phyloP scores from a whole-genome alignment of 176 grass and related monocot species.

The Chrysopogon serrulatus region DNA sequence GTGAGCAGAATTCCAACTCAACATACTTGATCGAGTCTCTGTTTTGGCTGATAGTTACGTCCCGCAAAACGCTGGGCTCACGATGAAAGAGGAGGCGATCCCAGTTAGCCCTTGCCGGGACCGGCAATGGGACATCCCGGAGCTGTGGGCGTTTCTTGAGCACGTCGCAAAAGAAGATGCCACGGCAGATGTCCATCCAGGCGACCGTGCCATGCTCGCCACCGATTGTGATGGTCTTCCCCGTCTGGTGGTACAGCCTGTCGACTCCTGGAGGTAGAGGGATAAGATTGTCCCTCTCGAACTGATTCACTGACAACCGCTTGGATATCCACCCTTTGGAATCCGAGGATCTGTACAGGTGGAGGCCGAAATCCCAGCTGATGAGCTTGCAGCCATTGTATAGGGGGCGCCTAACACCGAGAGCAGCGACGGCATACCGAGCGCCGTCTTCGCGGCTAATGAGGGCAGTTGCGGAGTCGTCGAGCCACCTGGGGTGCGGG shows the following conservation, averaged over 20 bases:
- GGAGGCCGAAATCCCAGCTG: background rate
- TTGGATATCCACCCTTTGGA: background rate
- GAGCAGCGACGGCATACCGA: background rate
- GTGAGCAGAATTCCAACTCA: background rate
- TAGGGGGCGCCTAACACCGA: background rate
- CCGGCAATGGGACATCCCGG: background rate
- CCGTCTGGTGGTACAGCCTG: background rate
- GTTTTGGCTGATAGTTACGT: background rate
- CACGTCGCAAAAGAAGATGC: constrained; percentile 28
- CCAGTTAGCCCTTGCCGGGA: background rate
- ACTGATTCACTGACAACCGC: background rate
- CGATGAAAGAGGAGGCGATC: background rate
- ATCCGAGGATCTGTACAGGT: background rate
- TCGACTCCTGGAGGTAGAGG: background rate
- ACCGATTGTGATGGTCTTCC: background rate
- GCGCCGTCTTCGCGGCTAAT: background rate
- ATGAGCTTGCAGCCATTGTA: background rate
- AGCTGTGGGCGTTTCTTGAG: background rate
- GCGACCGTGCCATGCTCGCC: background rate
- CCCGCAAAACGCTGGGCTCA: background rate
- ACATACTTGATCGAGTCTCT: background rate
- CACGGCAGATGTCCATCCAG: constrained; percentile 27
- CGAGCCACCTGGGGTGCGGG: background rate
- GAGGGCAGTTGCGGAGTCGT: background rate
- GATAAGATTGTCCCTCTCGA: background rate